Evolutionary conservation across 2,329 filamentous ascomycete species (phyloP).

Genomic region (Trematosphaeria pertusa): DNA sequence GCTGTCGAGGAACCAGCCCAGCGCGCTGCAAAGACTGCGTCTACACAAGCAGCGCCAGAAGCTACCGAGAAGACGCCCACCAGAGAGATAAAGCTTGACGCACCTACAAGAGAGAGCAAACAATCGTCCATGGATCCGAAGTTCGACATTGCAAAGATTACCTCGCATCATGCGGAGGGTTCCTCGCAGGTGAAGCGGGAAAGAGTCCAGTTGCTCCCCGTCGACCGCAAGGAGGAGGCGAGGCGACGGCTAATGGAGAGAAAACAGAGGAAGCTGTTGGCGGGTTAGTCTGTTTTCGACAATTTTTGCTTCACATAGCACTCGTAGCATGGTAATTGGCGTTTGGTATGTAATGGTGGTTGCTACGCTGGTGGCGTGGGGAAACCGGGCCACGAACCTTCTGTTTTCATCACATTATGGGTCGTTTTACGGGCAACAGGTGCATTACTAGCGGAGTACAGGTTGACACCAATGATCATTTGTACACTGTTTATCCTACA

Average conservation of each 20-base stretch:
- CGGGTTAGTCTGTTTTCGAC: too few species aligned
- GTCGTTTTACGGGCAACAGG: not conserved
- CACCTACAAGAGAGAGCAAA: too few species aligned
- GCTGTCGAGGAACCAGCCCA: not conserved
- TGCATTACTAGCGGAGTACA: constrained; percentile 21
- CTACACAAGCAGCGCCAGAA: too few species aligned
- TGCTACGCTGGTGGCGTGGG: too few species aligned
- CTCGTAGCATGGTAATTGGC: too few species aligned
- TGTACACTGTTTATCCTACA: too few species aligned
- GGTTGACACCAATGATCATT: constrained; percentile 30
- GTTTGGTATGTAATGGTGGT: too few species aligned
- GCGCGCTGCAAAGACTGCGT: too few species aligned
- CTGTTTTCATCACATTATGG: not conserved
- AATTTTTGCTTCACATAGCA: too few species aligned
- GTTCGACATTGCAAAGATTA: constrained; percentile 30
- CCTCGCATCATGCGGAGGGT: constrained; percentile 32
- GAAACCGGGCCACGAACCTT: not conserved
- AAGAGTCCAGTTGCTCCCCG: constrained; percentile 22
- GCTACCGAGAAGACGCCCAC: too few species aligned
- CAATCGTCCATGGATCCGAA: too few species aligned
- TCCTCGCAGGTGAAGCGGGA: constrained; percentile 28
- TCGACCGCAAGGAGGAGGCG: constrained; percentile 37
- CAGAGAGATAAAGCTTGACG: too few species aligned
- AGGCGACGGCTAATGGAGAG: constrained; percentile 32
- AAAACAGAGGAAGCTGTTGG: constrained; percentile 30